Base-by-base conservation (phyloP, 2,329 filamentous ascomycete species). In the Talaromyces atroroseus region DNA sequence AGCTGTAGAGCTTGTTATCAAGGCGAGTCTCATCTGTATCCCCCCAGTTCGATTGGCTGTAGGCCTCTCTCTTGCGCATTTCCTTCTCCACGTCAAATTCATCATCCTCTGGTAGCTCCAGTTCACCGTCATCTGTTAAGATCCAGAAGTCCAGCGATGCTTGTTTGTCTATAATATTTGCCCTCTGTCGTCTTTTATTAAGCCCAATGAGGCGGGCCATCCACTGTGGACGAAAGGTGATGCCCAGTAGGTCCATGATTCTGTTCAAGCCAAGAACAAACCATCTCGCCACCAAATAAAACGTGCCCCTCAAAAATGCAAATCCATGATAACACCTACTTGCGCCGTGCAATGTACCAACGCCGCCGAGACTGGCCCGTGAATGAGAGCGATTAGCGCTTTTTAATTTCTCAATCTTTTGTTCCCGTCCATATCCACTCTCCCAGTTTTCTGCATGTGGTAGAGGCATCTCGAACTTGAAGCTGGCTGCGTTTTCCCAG, bases 61-160 rank as follows among this genome's bases (percentile, higher is more conserved):
- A 76, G 57, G 72, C 71, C 29, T 88, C 75, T 49, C 84, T 79
- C 54, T 82, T 82, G 62, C 89, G 83, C 63, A 92, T 85, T 68
- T 94, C 89, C 1, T 77, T 79, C 71, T 96, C 92, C 1, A 96
- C 85, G 64, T 97, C 92, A 26, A 90, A 82, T 36, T 85, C 78
- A 34, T 86, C 80, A 60, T 82, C 78, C 20, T 77, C 78, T 1
- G 86, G 82, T 24, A 87, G 73, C 23, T 76, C 74, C 29, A 83
- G 71, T 58, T 78, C 75, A 4, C 80, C 82, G 45, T 82, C 76
- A 38, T 78, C 76, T 8, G 75, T 76, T 3, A 80, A 63, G 38
- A 82, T 73, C 74, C 78, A 83, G 61, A 83, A 84, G 58, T 82
- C 78, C 20, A 76, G 64, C 2, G 69, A 66, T 29, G 72, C 65